These are phyloP conservation scores for Xylaria arbuscula DNA, from an alignment of 2,329 filamentous ascomycete species.

Conservation along the genomic window DNA sequence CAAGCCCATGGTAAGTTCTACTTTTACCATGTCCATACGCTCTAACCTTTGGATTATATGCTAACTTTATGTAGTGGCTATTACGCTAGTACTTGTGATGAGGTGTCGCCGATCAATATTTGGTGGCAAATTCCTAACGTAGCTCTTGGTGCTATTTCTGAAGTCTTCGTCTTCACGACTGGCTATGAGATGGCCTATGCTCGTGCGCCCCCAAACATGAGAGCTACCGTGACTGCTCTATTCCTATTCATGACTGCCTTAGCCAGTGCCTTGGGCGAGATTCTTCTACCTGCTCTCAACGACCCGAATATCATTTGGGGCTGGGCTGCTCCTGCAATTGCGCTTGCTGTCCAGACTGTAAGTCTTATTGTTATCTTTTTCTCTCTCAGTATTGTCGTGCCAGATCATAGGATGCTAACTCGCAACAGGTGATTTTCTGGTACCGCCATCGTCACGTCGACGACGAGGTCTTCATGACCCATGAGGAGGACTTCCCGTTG, in stretches of 20 bases:
- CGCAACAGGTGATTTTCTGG: not conserved
- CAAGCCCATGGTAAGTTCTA: not conserved
- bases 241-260: not conserved
- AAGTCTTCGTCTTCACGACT: not conserved
- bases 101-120: not conserved
- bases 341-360: not conserved
- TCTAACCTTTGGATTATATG: not conserved
- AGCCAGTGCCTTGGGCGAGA: not conserved
- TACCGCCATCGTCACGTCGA: not conserved
- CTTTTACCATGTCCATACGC: not conserved
- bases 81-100: not conserved
- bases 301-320: not conserved
- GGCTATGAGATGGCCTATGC: not conserved
- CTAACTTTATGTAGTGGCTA: not conserved
- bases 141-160: not conserved
- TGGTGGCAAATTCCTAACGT: not conserved
- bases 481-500: not conserved
- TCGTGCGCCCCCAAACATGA: not conserved
- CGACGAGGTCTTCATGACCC: constrained; percentile 1
- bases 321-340: not conserved
- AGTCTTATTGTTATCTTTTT: not conserved
- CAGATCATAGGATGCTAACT: no score
- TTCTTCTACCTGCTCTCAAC: not conserved
- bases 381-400: not conserved
- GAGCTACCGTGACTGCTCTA: not conserved